Evolutionary conservation across 1,284 basidiomycete species (phyloP), one percentile per base, ranked within the genome.

Genomic region (Fomitopsis palustris): DNA sequence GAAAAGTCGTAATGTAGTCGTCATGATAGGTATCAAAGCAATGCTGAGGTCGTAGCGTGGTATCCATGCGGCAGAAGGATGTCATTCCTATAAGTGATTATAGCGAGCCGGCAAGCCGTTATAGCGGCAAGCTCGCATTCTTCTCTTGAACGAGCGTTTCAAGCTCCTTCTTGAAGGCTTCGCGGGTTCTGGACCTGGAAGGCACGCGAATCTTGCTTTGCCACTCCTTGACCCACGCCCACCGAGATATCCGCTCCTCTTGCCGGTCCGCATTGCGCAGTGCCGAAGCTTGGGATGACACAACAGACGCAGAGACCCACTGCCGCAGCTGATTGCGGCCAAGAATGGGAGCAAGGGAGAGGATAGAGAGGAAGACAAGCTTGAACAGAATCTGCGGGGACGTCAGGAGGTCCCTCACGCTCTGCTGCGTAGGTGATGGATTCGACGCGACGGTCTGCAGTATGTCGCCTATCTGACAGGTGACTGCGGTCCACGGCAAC

Each of bases 401-500:
- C 41, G 86, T 77, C 37, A 93, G 74, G 19, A 92, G 72, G 17
- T 86, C 88, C 56, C 87, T 85, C 9, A 93, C 82, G 4, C 87
- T 88, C 70, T 88, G 82, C 58, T 86, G 81, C 14, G 82, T 82
- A 7, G 86, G 82, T 7, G 85, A 84, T 1, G 88, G 84, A 7
- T 84, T 81, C 9, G 85, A 84, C 21, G 88, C 86, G 27, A 90
- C 82, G 0, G 88, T 88, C 71, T 92, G 90, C 12, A 93, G 80
- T 53, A 93, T 90, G 71, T 93, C 90, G 31, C 90, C 90, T 68
- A 93, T 89, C 78, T 92, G 91, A 73, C 94, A 95, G 74, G 86
- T 93, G 68, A 86, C 93, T 59, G 85, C 91, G 65, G 84, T 96
- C 93, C 84, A 95, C 33, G 84, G 94, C 65, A 86, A 78, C 68